Base-by-base conservation (phyloP, 2,329 filamentous ascomycete species). In the Xylaria digitata region DNA sequence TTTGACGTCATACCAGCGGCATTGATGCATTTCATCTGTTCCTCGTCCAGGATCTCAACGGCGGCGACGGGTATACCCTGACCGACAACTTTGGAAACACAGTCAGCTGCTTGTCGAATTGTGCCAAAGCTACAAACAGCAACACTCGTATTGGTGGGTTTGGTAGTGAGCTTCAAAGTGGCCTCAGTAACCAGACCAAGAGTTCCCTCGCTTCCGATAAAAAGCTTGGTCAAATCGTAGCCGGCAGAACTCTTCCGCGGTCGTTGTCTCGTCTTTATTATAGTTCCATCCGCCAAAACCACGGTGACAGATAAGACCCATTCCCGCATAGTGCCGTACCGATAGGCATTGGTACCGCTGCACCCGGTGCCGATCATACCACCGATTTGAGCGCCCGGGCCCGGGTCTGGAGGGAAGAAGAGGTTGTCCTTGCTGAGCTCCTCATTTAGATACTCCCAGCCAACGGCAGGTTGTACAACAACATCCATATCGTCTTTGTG, bases 241-340 rank as follows among this genome's bases (percentile, higher is more conserved):
- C 92, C 92, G 13, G 92, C 92, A 59, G 89, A 92, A 62, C 89
- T 92, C 79, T 94, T 95, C 58, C 92, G 85, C 2, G 92, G 91
- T 30, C 92, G 84, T 76, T 93, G 91, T 67, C 90, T 85, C 3
- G 92, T 95, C 81, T 93, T 93, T 75, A 95, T 89, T 40, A 94
- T 80, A 0, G 91, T 93, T 23, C 93, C 92, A 77, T 96, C 92
- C 1, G 92, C 91, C 59, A 96, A 84, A 0, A 96, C 92, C 1
- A 96, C 90, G 0, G 92, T 96, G 55, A 96, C 81, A 57, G 88
- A 91, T 9, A 95, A 80, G 1, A 96, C 92, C 92, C 92, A 96
- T 76, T 96, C 93, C 61, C 91, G 88, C 92, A 96, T 96, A 0
- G 92, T 96, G 58, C 92, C 93, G 76, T 96, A 96, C 55, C 92